Evolutionary conservation across 257 asterid species (phyloP).

Genomic region (Solanum acaule): DNA sequence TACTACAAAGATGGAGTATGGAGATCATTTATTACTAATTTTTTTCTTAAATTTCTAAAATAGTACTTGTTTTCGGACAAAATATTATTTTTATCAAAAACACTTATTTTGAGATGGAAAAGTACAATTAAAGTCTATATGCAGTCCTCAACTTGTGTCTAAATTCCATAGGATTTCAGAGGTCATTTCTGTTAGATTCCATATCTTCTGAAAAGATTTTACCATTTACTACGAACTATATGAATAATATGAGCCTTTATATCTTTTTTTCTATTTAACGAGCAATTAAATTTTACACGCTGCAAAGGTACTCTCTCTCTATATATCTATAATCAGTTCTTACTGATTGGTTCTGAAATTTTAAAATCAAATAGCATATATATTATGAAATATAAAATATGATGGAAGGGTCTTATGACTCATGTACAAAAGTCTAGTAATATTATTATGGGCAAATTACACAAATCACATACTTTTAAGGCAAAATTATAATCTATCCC

Average conservation of each 20-base stretch:
- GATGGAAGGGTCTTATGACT: not conserved
- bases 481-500: no score
- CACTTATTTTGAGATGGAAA: not conserved
- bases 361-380: not conserved
- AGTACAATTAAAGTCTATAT: not conserved
- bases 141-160: not conserved
- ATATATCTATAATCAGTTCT: no score
- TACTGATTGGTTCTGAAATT: not conserved
- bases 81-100: not conserved
- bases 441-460: no score
- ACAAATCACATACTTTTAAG: no score
- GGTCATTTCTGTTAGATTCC: not conserved
- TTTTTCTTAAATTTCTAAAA: no score
- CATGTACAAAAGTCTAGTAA: not conserved
- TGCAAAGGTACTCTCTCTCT: not conserved
- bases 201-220: not conserved
- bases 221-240: not conserved
- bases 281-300: not conserved
- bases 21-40: not conserved
- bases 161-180: not conserved
- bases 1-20: no score
- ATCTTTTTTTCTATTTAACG: not conserved
- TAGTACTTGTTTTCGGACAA: no score
- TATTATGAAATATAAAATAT: not conserved
- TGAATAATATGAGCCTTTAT: not conserved